Evolutionary conservation across 345 rosid genomes (phyloP).

Genomic region (Aurinia saxatilis): DNA sequence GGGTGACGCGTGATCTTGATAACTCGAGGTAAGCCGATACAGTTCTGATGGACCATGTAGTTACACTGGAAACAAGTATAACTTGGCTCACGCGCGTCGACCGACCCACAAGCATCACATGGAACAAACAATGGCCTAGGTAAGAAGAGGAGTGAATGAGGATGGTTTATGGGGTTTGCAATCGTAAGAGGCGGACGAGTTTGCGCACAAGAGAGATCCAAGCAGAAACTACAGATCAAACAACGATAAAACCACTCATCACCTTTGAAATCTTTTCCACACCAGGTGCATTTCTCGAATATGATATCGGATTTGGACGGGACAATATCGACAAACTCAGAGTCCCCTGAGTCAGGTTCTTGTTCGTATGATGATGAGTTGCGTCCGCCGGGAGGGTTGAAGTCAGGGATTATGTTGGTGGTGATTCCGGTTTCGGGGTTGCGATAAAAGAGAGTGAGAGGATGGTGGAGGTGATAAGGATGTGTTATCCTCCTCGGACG

Average conservation of each 20-base stretch:
- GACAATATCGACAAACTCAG: too few species aligned
- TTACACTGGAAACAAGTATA: slow-evolving; percentile 3
- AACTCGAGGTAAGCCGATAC: neutral
- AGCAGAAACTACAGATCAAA: neutral
- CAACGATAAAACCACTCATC: neutral
- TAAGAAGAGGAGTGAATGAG: neutral
- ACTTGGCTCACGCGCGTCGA: neutral
- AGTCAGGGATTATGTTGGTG: neutral
- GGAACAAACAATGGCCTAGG: neutral
- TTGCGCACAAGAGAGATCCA: neutral
- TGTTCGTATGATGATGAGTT: too few species aligned
- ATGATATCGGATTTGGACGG: neutral
- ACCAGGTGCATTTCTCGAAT: neutral
- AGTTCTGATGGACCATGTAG: neutral
- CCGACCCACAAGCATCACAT: slow-evolving; percentile 18
- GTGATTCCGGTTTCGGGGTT: neutral
- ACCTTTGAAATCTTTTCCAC: neutral
- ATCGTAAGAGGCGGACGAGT: neutral
- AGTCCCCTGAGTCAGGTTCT: too few species aligned
- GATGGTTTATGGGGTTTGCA: neutral
- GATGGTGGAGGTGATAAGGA: slow-evolving; percentile 5
- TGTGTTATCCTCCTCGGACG: neutral
- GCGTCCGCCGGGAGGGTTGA: too few species aligned
- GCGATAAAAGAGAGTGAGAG: neutral
- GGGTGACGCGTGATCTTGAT: slow-evolving; percentile 10